A percentile compares a stretch with the other conserved stretches of the same genome.
Conservation (phyloP, 1,139 yeast genomes). For the Kodamaea derodonti region DNA sequence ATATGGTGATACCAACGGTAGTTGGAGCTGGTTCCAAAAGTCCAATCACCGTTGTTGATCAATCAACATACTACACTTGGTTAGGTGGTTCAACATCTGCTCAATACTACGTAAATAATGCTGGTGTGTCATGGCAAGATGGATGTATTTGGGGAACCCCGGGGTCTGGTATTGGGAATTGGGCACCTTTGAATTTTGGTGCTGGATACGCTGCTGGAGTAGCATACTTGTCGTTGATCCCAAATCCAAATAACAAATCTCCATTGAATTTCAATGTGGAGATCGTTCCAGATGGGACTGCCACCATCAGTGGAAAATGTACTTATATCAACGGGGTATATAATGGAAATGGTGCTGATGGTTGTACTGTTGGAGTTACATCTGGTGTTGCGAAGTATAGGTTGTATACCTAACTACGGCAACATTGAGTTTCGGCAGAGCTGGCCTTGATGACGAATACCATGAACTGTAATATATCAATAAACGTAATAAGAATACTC, state of each 20-base stretch:
- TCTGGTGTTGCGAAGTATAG: slow-evolving; percentile 75
- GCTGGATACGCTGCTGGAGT: slow-evolving; percentile 80
- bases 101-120: slow-evolving; percentile 95
- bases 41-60: slow-evolving; percentile 77
- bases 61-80: slow-evolving; percentile 77
- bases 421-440: too few relatives aligned
- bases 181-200: slow-evolving; percentile 97
- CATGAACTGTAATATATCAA: too few relatives aligned
- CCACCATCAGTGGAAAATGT: slow-evolving; percentile 72
- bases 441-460: too few relatives aligned
- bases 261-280: slow-evolving; percentile 83
- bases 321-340: slow-evolving; percentile 73
- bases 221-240: slow-evolving; percentile 86
- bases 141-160: slow-evolving; percentile 92
- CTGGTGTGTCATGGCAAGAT: slow-evolving; percentile 83
- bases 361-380: slow-evolving; percentile 92
- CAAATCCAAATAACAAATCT: slow-evolving; percentile 83
- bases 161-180: slow-evolving; percentile 87
- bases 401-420: slow-evolving; percentile 32
- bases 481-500: too few relatives aligned
- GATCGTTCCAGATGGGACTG: slow-evolving; percentile 62
- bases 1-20: slow-evolving; percentile 91
- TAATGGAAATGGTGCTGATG: slow-evolving; percentile 66
- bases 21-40: slow-evolving; percentile 63
- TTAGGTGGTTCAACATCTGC: slow-evolving; percentile 79